Evolutionary conservation across 2,329 filamentous ascomycete genomes (phyloP).

Genomic region (Aspergillus fumigatiaffinis): DNA sequence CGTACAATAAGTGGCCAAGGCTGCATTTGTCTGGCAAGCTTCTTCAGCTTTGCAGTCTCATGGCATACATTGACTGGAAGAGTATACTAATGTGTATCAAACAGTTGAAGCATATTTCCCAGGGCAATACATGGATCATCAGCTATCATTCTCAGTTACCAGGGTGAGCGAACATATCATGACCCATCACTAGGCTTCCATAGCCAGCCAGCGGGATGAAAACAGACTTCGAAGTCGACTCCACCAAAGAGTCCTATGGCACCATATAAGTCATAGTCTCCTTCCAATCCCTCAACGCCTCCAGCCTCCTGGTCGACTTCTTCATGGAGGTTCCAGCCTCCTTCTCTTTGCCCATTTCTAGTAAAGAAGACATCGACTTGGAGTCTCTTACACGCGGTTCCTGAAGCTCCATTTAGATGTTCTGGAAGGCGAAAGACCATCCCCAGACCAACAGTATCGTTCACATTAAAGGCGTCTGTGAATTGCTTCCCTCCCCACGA

Average conservation of each 20-base stretch:
- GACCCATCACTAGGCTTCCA: conserved; percentile 24
- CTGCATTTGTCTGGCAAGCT: neutral
- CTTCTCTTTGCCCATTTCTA: conserved; percentile 50
- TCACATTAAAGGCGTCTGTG: conserved; percentile 48
- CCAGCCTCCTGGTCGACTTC: conserved; percentile 55
- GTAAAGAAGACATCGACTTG: conserved; percentile 58
- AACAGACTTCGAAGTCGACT: conserved; percentile 57
- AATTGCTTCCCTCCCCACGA: conserved; percentile 58
- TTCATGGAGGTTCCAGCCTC: conserved; percentile 58
- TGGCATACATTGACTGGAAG: neutral
- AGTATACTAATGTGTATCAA: neutral
- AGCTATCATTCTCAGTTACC: neutral
- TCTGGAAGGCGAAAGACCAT: conserved; percentile 49
- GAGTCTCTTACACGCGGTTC: conserved; percentile 22
- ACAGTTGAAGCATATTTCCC: neutral
- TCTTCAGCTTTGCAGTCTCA: neutral
- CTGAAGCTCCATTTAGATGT: conserved; percentile 29
- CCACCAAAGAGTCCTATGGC: conserved; percentile 59
- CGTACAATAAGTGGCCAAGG: too few species aligned
- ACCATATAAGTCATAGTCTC: conserved; percentile 61
- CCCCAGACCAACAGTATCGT: conserved; percentile 57
- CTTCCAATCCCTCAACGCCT: conserved; percentile 62
- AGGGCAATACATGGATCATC: neutral
- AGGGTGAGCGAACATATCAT: neutral
- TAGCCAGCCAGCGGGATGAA: conserved; percentile 47